Base-by-base conservation (phyloP, 139 green algal species). In the Chlamydomonas sp. region DNA sequence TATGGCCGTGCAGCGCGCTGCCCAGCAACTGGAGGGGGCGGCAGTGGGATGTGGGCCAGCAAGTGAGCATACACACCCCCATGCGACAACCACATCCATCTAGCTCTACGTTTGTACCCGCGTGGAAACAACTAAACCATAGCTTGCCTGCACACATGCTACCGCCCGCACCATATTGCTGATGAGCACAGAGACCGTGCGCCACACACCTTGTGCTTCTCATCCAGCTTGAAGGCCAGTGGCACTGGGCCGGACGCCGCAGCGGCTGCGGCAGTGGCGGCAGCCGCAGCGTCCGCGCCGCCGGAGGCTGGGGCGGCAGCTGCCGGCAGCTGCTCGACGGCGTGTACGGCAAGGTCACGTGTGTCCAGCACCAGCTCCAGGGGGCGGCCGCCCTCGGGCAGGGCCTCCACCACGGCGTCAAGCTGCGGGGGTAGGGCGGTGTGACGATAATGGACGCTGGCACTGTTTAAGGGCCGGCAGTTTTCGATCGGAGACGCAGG, bases 321-420 rank as follows among this genome's bases (percentile, higher is more conserved):
- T 49, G 31, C 31, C 49, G 76, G 62, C 66, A 84, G 66, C 17
- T 88, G 77, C 57, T 83, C 66, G 31, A 94, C 92, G 0, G 8
- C 12, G 17, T 89, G 68, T 4, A 97, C 77, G 1, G 78, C 66
- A 5, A 97, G 88, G 69, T 88, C 94, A 0, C 91, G 88, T 1
- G 93, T 95, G 90, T 97, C 95, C 69, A 97, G 84, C 12, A 93
- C 73, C n/a, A 97, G 83, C 78, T 91, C 58, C 5, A 16, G 69
- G 5, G 82, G 80, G 6, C 80, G 78, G 5, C 80, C 79, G 0
- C 7, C 10, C 60, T 88, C 72, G 1, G 89, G 77, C n/a, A 81
- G 20, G 16, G 85, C 91, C 8, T 83, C 17, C 20, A 91, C 79
- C 16, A 81, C 57, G 16, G 85, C 91, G 10, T 83, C 17, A 15